Evolutionary conservation across 345 rosid genomes (phyloP), one percentile per base, ranked within the genome.

Genomic region (Aethionema arabicum): DNA sequence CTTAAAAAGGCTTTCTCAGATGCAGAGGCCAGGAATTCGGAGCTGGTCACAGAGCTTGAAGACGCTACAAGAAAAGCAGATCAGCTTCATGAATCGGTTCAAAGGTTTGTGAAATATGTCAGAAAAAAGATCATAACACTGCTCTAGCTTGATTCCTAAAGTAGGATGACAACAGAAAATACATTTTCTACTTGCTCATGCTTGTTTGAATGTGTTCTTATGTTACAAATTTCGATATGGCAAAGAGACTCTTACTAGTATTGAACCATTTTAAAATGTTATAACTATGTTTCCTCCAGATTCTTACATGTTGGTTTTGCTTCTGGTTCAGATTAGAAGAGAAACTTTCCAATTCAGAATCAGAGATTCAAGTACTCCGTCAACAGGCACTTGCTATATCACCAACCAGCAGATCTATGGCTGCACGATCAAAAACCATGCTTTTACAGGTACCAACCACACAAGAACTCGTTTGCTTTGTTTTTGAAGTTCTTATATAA

Each of bases 291-390:
- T 15, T 47, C 37, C 54, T 12, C 31, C 4, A 16, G 12, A 58
- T 11, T 31, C 66, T 58, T 52, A 63, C 54, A 42, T 59, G 30
- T 65, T 50, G 66, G 33, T 59, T 62, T 43, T 48, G 57, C 70
- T 66, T 73, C 45, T 68, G 61, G 32, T 56, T 63, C 82, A 93
- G 99, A 73, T 65, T 90, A 55, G 97, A 95, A 80, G 97, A 95
- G 72, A 95, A 86, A 67, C 95, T 95, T 72, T 81, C 96, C 68
- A 95, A 95, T 74, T 85, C 87, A 39, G 99, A 95, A 74, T 87
- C 99, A 2, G 99, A 95, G 75, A 95, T 76, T 80, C 99, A 95
- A 83, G 97, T 95, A 38, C 92, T 95, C 41, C 91, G 99, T 47
- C 96, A 95, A 76, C 99, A 95, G 74, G 91, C 99, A 59, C 77